Percentiles rank a stretch among this genome's conserved stretches.
Conservation (phyloP, 257 asterid genomes). For the Orobanche coerulescens region DNA sequence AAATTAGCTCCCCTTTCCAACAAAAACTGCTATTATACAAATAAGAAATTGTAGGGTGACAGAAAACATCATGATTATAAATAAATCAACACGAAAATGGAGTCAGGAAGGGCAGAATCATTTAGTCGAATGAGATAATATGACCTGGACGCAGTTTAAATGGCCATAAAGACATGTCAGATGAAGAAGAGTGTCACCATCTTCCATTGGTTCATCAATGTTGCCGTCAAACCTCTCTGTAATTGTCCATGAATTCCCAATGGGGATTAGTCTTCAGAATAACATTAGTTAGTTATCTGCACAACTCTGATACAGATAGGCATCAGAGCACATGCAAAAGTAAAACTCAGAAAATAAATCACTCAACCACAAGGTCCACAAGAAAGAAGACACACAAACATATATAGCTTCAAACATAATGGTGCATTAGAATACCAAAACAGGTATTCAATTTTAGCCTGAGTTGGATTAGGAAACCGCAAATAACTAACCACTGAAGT, state of each 20-base stretch:
- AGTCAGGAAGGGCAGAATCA: not conserved
- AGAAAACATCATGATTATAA: not conserved
- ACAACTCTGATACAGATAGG: not conserved
- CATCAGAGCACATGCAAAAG: not conserved
- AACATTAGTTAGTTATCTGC: not conserved
- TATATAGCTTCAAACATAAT: not conserved
- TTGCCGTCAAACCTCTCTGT: slow-evolving; percentile 55
- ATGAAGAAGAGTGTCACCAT: slow-evolving; percentile 93
- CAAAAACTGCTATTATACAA: slow-evolving; percentile 39
- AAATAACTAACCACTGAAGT: not conserved
- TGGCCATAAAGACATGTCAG: slow-evolving; percentile 86
- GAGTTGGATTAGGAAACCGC: not conserved
- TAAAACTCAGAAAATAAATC: not conserved
- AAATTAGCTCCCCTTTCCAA: slow-evolving; percentile 65
- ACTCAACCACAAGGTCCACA: not conserved
- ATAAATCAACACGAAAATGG: not conserved
- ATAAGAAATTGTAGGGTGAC: not conserved
- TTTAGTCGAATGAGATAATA: slow-evolving; percentile 1
- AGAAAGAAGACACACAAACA: not conserved
- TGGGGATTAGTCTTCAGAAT: not conserved
- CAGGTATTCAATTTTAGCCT: not conserved
- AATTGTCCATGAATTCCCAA: slow-evolving; percentile 14
- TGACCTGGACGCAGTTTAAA: slow-evolving; percentile 65
- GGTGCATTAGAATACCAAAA: not conserved
- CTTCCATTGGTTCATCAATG: slow-evolving; percentile 75